Evolutionary conservation across 176 grass and related monocot species (phyloP).

Genomic region (Avena insularis): DNA sequence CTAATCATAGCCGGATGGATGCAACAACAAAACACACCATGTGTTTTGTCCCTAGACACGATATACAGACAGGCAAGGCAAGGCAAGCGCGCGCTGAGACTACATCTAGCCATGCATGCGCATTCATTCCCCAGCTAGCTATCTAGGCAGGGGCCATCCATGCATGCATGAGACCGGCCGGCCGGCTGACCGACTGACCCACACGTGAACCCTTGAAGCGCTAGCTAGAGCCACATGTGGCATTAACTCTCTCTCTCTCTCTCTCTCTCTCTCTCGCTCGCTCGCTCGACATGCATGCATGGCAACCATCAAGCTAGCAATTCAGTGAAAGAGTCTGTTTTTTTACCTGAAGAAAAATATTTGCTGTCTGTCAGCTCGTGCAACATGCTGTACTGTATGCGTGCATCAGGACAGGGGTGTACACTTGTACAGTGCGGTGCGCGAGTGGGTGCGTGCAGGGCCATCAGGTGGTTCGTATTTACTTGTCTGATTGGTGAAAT

Average conservation of each 20-base stretch:
- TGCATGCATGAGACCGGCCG: neutral
- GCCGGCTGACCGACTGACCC: neutral
- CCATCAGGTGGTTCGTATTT: slow-evolving; percentile 45
- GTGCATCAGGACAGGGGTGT: neutral
- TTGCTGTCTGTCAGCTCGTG: neutral
- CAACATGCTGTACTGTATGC: neutral
- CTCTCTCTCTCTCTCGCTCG: neutral
- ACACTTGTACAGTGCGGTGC: neutral
- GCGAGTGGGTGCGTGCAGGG: neutral
- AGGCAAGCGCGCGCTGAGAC: neutral
- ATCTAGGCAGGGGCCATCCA: neutral
- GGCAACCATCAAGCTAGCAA: neutral
- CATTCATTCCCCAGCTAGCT: slow-evolving; percentile 32
- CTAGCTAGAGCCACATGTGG: neutral
- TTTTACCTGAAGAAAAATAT: neutral
- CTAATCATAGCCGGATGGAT: too few relatives aligned
- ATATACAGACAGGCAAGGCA: neutral
- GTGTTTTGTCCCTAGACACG: slow-evolving; percentile 8
- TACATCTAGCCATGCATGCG: neutral
- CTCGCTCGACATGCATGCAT: neutral
- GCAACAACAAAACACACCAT: neutral
- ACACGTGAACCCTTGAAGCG: slow-evolving; percentile 28
- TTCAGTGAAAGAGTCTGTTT: neutral
- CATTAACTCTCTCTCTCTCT: neutral
- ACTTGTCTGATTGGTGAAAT: slow-evolving; percentile 31